These are phyloP conservation scores for Parietaria judaica DNA, from an alignment of 306 rosid genomes.

Conservation along the genomic window DNA sequence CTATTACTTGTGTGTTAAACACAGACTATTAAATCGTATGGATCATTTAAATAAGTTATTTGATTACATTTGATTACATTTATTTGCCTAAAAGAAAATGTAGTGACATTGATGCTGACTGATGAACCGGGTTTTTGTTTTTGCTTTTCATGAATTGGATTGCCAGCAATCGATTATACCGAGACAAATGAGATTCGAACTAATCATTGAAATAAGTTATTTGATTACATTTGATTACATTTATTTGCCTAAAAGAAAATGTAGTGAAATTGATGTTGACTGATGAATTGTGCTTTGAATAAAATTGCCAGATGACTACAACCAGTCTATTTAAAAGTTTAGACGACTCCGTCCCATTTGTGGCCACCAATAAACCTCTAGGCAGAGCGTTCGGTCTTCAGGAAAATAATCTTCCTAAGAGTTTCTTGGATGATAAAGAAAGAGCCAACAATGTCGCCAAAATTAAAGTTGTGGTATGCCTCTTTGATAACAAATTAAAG, in stretches of 20 bases:
- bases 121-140: conserved; percentile 10
- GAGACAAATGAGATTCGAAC: too few species aligned
- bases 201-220: neutral
- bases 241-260: too few species aligned
- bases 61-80: neutral
- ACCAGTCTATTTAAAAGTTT: conserved; percentile 23
- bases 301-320: conserved; percentile 27
- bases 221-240: neutral
- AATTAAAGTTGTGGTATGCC: conserved; percentile 81
- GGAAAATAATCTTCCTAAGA: conserved; percentile 45
- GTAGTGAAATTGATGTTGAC: too few species aligned
- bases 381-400: conserved; percentile 44
- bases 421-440: conserved; percentile 59
- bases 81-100: too few species aligned
- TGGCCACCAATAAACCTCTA: conserved; percentile 26
- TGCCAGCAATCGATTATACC: too few species aligned
- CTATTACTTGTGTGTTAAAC: neutral
- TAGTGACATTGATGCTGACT: too few species aligned
- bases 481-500: conserved; percentile 1
- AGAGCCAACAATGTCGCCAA: conserved; percentile 68
- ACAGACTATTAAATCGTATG: neutral
- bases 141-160: too few species aligned
- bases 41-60: neutral
- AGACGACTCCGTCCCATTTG: conserved; percentile 42
- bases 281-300: conserved; percentile 14